Percentiles rank a stretch among this genome's conserved stretches.
Conservation (phyloP, 2,329 filamentous ascomycete genomes). For the Penicillium sp. region DNA sequence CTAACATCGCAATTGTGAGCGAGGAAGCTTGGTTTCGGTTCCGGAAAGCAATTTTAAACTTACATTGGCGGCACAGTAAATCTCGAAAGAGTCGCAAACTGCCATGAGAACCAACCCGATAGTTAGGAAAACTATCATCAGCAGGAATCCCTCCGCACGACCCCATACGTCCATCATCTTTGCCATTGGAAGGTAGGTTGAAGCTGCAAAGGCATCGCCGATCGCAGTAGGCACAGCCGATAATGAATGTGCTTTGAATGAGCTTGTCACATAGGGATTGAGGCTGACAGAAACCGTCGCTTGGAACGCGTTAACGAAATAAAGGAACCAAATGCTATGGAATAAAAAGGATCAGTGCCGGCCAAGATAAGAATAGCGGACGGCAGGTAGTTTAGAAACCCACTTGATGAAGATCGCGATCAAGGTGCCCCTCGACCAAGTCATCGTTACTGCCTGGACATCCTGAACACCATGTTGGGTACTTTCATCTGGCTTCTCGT, state of each 20-base stretch:
- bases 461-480: conserved; percentile 46
- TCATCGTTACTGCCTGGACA: conserved; percentile 50
- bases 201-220: conserved; percentile 59
- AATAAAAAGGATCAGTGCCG: background rate
- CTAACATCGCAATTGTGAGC: conserved; percentile 19
- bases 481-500: conserved; percentile 10
- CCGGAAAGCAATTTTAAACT: background rate
- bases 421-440: conserved; percentile 48
- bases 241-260: conserved; percentile 59
- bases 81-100: conserved; percentile 61
- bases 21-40: background rate
- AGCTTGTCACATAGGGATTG: conserved; percentile 56
- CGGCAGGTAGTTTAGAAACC: conserved; percentile 11
- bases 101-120: conserved; percentile 65
- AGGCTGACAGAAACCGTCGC: conserved; percentile 45
- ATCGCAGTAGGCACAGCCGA: conserved; percentile 61
- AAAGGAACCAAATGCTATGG: conserved; percentile 48
- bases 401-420: conserved; percentile 45
- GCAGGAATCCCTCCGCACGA: conserved; percentile 60
- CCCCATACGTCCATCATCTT: conserved; percentile 68
- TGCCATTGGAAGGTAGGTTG: conserved; percentile 64
- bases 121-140: conserved; percentile 53
- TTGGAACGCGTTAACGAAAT: conserved; percentile 49
- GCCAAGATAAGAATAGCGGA: background rate
- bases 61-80: conserved; percentile 64